Percentiles rank a stretch among this genome's conserved stretches.
Evolutionary conservation across 768 basidiomycete species (phyloP).

Genomic region (Guyanaporus albipodus): DNA sequence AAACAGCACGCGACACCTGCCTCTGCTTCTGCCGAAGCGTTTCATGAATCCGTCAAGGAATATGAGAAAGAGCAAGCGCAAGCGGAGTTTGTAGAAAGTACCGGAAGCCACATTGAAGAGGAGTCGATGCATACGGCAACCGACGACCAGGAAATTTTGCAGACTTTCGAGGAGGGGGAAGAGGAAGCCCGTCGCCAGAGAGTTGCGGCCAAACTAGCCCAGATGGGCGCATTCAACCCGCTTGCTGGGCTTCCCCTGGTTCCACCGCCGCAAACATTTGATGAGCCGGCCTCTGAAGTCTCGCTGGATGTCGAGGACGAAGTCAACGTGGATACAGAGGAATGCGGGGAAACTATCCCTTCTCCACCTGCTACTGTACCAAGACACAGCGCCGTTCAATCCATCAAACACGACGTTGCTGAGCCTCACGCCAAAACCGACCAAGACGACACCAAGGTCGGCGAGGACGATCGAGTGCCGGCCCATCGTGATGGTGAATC

Average conservation of each 20-base stretch:
- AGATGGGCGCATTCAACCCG: constrained; percentile 61
- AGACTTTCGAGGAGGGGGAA: constrained; percentile 31
- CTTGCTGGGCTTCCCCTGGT: constrained; percentile 37
- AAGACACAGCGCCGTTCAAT: constrained; percentile 20
- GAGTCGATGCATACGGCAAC: background rate
- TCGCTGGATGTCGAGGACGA: constrained; percentile 20
- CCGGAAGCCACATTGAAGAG: background rate
- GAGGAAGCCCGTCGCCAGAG: constrained; percentile 52
- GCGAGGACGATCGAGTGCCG: constrained; percentile 14
- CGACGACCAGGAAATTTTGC: constrained; percentile 6
- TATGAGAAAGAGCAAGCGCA: constrained; percentile 12
- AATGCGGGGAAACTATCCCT: constrained; percentile 18
- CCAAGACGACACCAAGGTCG: constrained; percentile 17
- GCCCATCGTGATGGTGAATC: constrained; percentile 40
- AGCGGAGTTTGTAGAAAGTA: constrained; percentile 9
- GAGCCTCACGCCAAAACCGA: constrained; percentile 12
- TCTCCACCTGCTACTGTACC: constrained; percentile 20
- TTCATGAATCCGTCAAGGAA: constrained; percentile 9
- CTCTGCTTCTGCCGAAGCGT: background rate
- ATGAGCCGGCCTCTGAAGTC: constrained; percentile 8
- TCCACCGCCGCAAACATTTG: constrained; percentile 16
- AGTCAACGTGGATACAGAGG: constrained; percentile 24
- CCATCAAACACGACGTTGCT: constrained; percentile 11
- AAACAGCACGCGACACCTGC: background rate
- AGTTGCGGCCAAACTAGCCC: constrained; percentile 55